Conservation (phyloP, 139 green algal genomes). For the Chlamydomonas incerta region DNA sequence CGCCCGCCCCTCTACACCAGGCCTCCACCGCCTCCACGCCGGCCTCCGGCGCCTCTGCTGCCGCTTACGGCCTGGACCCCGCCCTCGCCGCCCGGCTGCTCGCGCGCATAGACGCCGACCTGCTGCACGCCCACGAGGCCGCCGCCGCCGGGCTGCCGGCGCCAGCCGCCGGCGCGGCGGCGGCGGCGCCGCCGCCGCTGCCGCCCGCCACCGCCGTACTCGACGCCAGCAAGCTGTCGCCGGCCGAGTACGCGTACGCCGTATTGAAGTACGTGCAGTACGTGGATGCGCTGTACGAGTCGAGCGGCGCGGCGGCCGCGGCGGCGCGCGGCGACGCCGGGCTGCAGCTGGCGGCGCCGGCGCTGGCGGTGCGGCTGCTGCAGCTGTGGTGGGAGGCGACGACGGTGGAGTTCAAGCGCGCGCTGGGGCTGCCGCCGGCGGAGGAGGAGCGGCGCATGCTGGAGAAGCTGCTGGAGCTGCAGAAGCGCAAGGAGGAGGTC, state of each 20-base stretch:
- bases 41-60: not conserved
- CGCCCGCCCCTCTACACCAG: no score
- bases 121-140: slow-evolving; percentile 13
- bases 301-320: not conserved
- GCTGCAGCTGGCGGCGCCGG: slow-evolving; percentile 13
- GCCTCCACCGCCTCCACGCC: not conserved
- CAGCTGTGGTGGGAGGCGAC: slow-evolving; percentile 34
- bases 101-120: slow-evolving; percentile 28
- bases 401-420: slow-evolving; percentile 14
- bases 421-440: slow-evolving; percentile 16
- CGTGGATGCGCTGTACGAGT: slow-evolving; percentile 9
- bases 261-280: slow-evolving; percentile 41
- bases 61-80: slow-evolving; percentile 13
- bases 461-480: not conserved
- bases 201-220: not conserved
- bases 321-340: not conserved
- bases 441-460: slow-evolving; percentile 9
- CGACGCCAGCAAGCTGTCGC: slow-evolving; percentile 1
- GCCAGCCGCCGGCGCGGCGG: no score
- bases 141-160: not conserved
- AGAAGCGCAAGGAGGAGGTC: not conserved
- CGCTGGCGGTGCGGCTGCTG: slow-evolving; percentile 35
- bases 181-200: no score
- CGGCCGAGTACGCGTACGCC: slow-evolving; percentile 21
- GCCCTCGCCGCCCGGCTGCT: slow-evolving; percentile 14